Evolutionary conservation across 2,329 filamentous ascomycete genomes (phyloP), one percentile per base, ranked within the genome.

Genomic region (Lachnellula suecica): DNA sequence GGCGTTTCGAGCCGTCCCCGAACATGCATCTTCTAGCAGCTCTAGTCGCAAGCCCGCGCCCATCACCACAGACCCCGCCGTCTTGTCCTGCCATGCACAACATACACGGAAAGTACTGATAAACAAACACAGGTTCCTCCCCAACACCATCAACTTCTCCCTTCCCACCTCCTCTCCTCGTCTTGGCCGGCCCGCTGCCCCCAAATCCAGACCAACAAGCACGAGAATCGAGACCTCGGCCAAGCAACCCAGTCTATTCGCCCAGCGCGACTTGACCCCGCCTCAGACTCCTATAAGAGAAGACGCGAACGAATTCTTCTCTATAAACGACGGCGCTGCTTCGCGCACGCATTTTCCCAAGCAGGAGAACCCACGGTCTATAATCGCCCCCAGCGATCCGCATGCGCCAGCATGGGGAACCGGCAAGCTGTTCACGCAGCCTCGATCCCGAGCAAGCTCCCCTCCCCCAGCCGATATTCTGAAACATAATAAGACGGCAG

Each of bases 61-160:
- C 13, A 22, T 19, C 20, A 23, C 37, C n/a, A 40, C n/a, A 40
- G n/a, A 2, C 4, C 19, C 7, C 44, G 10, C 22, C 20, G 37
- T 47, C 23, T 48, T 41, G 15, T 35, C 8, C 22, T 22, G 7
- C 5, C 20, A 4, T 24, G 17, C 15, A 4, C 40, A 17, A 3
- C 20, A 15, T 13, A 13, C 13, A 1, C 11, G 4, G 6, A 3
- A 25, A 25, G 11, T n/a, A 29, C 51, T 44, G 48, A 56, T 60
- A 54, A 58, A 50, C 43, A 13, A 40, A 31, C 20, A 51, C 67
- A 96, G 92, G 52, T 96, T 96, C 68, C 82, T 97, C 31, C 93
- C 93, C 29, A 92, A 96, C 70, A 97, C 93, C 37, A 79, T 96
- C 65, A 86, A 96, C 70, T 97, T 97, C 70, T 85, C 86, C 62